These are phyloP conservation scores for Pelargonium australe DNA, from an alignment of 441 rosid species.

Conservation along the genomic window DNA sequence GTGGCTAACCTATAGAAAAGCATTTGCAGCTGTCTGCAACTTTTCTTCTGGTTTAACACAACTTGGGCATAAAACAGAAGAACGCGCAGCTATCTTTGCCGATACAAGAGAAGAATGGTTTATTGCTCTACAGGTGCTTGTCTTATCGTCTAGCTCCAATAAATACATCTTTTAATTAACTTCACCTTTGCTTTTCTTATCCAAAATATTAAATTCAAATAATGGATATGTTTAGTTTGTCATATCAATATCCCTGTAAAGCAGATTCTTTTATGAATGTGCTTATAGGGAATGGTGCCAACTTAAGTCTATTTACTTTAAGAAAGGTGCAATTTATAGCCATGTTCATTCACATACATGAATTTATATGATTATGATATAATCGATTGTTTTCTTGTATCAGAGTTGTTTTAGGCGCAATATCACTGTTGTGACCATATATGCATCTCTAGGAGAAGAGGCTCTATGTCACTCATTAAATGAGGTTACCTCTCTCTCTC, in stretches of 20 bases:
- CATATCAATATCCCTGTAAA: neutral
- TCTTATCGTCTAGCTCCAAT: neutral
- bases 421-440: conserved; percentile 82
- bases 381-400: conserved; percentile 20
- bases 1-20: conserved; percentile 67
- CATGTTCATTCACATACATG: neutral
- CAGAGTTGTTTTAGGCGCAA: conserved; percentile 93
- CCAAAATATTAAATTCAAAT: neutral
- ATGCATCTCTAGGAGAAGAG: conserved; percentile 88
- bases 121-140: conserved; percentile 79
- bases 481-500: conserved; percentile 49
- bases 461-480: conserved; percentile 90
- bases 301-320: neutral
- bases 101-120: conserved; percentile 98
- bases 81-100: conserved; percentile 90
- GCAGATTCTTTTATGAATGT: neutral
- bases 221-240: neutral
- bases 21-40: conserved; percentile 54
- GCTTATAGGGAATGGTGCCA: neutral
- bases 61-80: conserved; percentile 63
- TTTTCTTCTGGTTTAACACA: conserved; percentile 80
- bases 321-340: neutral
- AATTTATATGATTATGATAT: conserved; percentile 2
- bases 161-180: neutral
- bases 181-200: neutral